Percentiles rank a stretch among this genome's conserved stretches.
phyloP scores from a whole-genome alignment of 495 filamentous ascomycete species.

The Tuber indicum region DNA sequence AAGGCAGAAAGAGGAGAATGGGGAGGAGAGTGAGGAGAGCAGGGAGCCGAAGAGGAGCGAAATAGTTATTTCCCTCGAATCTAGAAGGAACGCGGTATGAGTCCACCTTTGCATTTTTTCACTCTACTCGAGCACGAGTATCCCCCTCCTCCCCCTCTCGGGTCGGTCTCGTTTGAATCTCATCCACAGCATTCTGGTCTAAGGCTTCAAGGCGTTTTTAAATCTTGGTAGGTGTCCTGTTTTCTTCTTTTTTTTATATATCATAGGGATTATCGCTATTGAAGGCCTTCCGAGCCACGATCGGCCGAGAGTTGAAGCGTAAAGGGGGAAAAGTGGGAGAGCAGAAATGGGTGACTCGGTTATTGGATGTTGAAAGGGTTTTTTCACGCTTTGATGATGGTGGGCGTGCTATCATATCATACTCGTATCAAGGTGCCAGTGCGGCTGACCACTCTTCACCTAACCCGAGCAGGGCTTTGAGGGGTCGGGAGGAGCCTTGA shows the following conservation, averaged over 20 bases:
- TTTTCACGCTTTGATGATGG: not conserved
- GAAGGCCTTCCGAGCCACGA: not conserved
- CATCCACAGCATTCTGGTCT: not conserved
- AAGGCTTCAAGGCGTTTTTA: not conserved
- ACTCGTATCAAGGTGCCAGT: not conserved
- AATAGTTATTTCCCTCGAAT: conserved; percentile 5
- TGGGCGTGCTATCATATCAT: not conserved
- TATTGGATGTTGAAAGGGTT: not conserved
- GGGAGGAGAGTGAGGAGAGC: not conserved
- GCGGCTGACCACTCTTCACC: conserved; percentile 5
- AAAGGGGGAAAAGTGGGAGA: not conserved
- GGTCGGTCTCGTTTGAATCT: not conserved
- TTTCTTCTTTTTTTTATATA: not conserved
- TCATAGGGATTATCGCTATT: not conserved
- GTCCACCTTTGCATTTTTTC: conserved; percentile 1
- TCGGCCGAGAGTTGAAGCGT: not conserved
- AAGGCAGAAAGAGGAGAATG: not conserved
- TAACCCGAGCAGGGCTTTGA: not conserved
- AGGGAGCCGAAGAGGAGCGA: not conserved
- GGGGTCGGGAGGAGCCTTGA: not conserved
- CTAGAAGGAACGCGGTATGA: not conserved
- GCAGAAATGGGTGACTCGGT: not conserved
- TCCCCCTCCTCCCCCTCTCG: not conserved
- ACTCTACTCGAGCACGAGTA: not conserved
- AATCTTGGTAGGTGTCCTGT: not conserved